A percentile compares a stretch with the other conserved stretches of the same genome.
These are phyloP conservation scores for Millerozyma acaciae DNA, from an alignment of 805 yeast species.

Conservation along the genomic window DNA sequence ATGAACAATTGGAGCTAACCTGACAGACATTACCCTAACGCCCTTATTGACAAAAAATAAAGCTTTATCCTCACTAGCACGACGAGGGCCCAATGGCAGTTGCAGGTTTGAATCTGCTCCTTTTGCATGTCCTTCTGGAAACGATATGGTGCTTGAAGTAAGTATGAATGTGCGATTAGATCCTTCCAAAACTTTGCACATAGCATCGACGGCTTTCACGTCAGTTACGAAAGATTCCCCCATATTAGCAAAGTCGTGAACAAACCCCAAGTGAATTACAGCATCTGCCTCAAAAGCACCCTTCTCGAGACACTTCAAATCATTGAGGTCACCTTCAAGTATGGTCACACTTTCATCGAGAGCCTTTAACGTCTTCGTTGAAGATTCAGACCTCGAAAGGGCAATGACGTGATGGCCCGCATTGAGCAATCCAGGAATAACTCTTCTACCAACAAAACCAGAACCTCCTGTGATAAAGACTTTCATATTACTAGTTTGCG, in stretches of 20 bases:
- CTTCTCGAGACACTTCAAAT: constrained; percentile 20
- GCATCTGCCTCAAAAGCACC: constrained; percentile 30
- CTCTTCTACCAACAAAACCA: constrained; percentile 27
- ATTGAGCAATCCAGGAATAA: constrained; percentile 15
- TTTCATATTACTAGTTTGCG: constrained; percentile 20
- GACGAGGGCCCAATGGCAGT: too few species aligned
- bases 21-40: constrained; percentile 19
- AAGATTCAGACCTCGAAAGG: constrained; percentile 27
- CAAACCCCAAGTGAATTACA: constrained; percentile 34
- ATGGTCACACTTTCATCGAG: constrained; percentile 23
- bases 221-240: constrained; percentile 17
- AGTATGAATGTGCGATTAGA: constrained; percentile 23
- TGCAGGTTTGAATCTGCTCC: too few species aligned
- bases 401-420: constrained; percentile 26
- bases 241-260: constrained; percentile 23
- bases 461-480: constrained; percentile 35
- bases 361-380: constrained; percentile 19
- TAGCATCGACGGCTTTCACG: constrained; percentile 18
- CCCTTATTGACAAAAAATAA: too few species aligned
- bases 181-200: constrained; percentile 23
- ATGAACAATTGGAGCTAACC: constrained; percentile 33
- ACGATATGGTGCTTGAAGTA: constrained; percentile 23
- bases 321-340: constrained; percentile 25
- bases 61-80: too few species aligned
- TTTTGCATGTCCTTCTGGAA: too few species aligned